Evolutionary conservation across 805 yeast genomes (phyloP).

Genomic region (Pichia occidentalis): DNA sequence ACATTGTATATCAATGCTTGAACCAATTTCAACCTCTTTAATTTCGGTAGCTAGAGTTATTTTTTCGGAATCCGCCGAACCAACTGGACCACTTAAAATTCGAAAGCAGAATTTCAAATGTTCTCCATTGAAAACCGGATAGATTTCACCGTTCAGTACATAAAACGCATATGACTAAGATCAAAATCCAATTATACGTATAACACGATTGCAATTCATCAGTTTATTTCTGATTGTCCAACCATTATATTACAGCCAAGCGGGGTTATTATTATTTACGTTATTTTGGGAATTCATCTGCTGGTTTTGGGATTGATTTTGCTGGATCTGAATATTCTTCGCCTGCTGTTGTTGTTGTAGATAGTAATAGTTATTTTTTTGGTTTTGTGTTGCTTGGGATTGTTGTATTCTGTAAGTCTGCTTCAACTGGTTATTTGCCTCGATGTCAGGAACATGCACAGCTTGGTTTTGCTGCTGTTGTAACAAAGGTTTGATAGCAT

Average conservation of each 20-base stretch:
- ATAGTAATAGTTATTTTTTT: slow-evolving; percentile 15
- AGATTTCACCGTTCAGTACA: too few relatives aligned
- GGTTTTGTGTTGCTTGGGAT: slow-evolving; percentile 18
- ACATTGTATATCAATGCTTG: too few relatives aligned
- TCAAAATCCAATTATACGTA: too few relatives aligned
- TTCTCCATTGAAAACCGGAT: too few relatives aligned
- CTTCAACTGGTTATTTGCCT: slow-evolving; percentile 16
- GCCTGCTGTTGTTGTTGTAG: slow-evolving; percentile 25
- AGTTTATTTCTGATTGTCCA: too few relatives aligned
- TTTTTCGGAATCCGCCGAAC: too few relatives aligned
- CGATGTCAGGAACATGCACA: slow-evolving; percentile 27
- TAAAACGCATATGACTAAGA: too few relatives aligned
- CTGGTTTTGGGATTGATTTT: slow-evolving; percentile 12
- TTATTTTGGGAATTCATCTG: slow-evolving; percentile 9
- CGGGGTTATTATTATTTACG: slow-evolving; percentile 21
- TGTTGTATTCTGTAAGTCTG: slow-evolving; percentile 15
- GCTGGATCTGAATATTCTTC: slow-evolving; percentile 11
- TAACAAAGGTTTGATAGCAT: slow-evolving; percentile 24
- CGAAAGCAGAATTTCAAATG: too few relatives aligned
- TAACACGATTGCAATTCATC: too few relatives aligned
- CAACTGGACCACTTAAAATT: too few relatives aligned
- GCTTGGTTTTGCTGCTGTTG: slow-evolving; percentile 29
- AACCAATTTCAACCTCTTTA: too few relatives aligned
- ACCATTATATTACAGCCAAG: slow-evolving; percentile 31
- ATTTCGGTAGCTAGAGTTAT: too few relatives aligned